Percentiles rank a stretch among this genome's conserved stretches.
These are phyloP conservation scores for Phaffia australis DNA, from an alignment of 768 basidiomycete genomes.

Conservation along the genomic window DNA sequence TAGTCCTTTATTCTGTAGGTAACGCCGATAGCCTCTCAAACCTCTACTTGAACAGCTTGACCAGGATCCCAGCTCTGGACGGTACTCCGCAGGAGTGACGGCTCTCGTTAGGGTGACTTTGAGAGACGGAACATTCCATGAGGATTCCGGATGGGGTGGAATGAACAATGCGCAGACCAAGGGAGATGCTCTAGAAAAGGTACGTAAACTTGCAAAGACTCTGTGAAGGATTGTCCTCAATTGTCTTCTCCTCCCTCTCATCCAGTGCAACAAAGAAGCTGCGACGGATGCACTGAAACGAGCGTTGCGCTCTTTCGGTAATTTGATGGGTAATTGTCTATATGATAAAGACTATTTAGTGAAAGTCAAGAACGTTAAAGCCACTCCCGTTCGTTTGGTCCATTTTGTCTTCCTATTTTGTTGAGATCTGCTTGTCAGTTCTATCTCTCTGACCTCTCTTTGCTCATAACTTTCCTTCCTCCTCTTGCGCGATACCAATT, in stretches of 20 bases:
- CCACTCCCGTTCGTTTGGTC: constrained; percentile 54
- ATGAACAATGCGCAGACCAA: constrained; percentile 77
- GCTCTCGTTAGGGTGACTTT: constrained; percentile 80
- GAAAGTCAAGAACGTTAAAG: constrained; percentile 77
- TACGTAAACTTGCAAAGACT: constrained; percentile 37
- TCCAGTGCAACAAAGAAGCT: constrained; percentile 93
- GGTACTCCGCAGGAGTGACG: constrained; percentile 56
- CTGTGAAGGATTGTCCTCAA: neutral
- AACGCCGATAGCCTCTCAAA: neutral
- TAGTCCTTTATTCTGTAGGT: neutral
- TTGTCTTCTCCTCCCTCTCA: neutral
- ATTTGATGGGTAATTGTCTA: constrained; percentile 89
- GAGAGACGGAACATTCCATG: constrained; percentile 76
- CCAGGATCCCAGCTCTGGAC: constrained; percentile 55
- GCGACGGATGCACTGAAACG: constrained; percentile 91
- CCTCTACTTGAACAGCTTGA: constrained; percentile 49
- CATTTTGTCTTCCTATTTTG: no score
- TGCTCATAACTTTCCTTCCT: neutral
- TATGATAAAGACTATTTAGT: constrained; percentile 85
- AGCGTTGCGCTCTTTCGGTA: constrained; percentile 82
- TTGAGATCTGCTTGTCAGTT: neutral
- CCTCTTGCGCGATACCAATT: neutral
- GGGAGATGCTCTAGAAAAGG: constrained; percentile 81
- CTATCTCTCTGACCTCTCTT: no score
- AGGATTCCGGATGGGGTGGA: constrained; percentile 86